phyloP scores from a whole-genome alignment of 257 asterid species.

The Cinchona pubescens region DNA sequence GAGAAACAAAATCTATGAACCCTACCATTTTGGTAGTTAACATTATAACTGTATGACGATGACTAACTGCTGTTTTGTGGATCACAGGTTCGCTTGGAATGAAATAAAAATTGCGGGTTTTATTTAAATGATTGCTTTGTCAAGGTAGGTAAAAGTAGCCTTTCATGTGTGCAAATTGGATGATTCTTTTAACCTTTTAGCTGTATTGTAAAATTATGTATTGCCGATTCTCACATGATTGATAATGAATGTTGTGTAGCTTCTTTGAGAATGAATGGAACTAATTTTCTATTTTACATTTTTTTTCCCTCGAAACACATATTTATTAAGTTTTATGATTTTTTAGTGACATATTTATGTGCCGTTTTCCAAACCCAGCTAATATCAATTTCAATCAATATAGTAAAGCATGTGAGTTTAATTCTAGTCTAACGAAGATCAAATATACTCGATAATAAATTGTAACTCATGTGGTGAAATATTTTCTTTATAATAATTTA shows the following conservation, averaged over 20 bases:
- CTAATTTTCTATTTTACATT: not conserved
- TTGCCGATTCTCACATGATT: not conserved
- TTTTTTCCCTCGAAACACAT: not conserved
- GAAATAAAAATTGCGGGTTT: not conserved
- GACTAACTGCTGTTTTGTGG: not conserved
- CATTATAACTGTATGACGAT: not conserved
- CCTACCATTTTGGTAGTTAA: not conserved
- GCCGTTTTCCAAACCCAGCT: no score
- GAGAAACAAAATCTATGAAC: not conserved
- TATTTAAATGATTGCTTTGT: not conserved
- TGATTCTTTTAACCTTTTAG: not conserved
- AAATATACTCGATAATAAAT: no score
- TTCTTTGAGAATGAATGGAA: not conserved
- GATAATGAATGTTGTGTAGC: not conserved
- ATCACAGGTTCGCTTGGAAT: not conserved
- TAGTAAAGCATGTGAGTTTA: no score
- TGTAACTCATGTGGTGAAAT: no score
- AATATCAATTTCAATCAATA: no score
- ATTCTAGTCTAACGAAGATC: no score
- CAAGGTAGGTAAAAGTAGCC: not conserved
- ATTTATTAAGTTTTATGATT: no score
- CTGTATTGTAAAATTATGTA: not conserved
- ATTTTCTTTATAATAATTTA: no score
- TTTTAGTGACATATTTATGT: no score
- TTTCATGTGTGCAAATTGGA: not conserved